These are phyloP conservation scores for Trichoderma gracile DNA, from an alignment of 2,329 filamentous ascomycete species.

Conservation along the genomic window DNA sequence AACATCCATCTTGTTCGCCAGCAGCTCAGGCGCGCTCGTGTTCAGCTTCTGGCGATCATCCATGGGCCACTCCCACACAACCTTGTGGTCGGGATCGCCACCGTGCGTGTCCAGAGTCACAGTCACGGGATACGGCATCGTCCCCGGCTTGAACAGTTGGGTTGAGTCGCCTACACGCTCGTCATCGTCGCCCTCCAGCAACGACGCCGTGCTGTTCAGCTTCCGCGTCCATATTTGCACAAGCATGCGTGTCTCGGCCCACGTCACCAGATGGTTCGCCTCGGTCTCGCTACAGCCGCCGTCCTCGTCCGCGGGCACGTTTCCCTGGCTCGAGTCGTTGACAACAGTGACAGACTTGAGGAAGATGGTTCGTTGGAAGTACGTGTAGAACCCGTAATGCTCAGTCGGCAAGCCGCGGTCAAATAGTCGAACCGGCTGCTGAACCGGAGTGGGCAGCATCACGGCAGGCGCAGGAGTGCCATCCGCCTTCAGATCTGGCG, in stretches of 20 bases:
- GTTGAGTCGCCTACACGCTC: conserved; percentile 33
- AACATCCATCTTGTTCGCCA: conserved; percentile 52
- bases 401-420: conserved; percentile 79
- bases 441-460: conserved; percentile 67
- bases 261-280: conserved; percentile 58
- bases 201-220: conserved; percentile 46
- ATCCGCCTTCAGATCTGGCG: conserved; percentile 63
- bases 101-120: conserved; percentile 64
- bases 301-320: conserved; percentile 51
- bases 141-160: conserved; percentile 51
- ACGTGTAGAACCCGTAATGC: conserved; percentile 92
- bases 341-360: conserved; percentile 60
- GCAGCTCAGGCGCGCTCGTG: conserved; percentile 44
- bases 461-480: conserved; percentile 71
- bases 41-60: conserved; percentile 49
- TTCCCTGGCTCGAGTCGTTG: conserved; percentile 46
- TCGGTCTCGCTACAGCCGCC: conserved; percentile 57
- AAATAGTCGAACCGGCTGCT: conserved; percentile 82
- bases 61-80: conserved; percentile 56
- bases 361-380: conserved; percentile 87
- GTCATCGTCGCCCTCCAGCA: conserved; percentile 36
- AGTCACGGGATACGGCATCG: conserved; percentile 65
- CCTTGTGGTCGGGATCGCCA: conserved; percentile 54
- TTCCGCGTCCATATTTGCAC: conserved; percentile 65
- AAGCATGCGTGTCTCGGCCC: conserved; percentile 61